phyloP scores from a whole-genome alignment of 2,329 filamentous ascomycete genomes.

The Aspergillus sp. region DNA sequence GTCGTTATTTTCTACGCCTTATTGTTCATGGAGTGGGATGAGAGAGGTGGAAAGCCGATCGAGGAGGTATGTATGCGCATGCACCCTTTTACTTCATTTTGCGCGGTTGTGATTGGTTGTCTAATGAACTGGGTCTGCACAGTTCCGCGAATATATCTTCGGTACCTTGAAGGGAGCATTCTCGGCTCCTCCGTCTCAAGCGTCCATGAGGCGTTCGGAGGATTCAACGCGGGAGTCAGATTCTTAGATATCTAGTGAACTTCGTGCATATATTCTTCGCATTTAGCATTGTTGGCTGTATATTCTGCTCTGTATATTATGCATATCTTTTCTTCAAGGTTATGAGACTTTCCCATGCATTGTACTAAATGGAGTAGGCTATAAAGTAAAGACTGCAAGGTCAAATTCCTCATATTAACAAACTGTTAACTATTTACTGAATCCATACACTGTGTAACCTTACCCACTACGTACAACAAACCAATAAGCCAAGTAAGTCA shows the following conservation, averaged over 20 bases:
- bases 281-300: not conserved
- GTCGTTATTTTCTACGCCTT: conserved; percentile 44
- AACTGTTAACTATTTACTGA: not conserved
- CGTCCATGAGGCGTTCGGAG: conserved; percentile 22
- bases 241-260: not conserved
- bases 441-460: not conserved
- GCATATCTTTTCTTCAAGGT: no score
- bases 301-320: not conserved
- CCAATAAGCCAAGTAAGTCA: not conserved
- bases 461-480: not conserved
- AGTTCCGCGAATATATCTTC: conserved; percentile 38
- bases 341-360: not conserved
- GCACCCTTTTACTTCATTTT: not conserved
- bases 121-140: not conserved
- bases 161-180: conserved; percentile 32
- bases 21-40: conserved; percentile 47
- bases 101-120: not conserved
- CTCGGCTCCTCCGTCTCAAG: conserved; percentile 32
- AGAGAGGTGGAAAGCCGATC: conserved; percentile 38
- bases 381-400: not conserved
- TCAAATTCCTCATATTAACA: not conserved
- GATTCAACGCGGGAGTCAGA: conserved; percentile 8
- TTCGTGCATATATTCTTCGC: not conserved
- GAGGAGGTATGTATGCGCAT: conserved; percentile 31
- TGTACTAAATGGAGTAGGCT: not conserved